Conservation (phyloP, 192 early-diverging fungal genomes). For the Geranomyces michiganensis region DNA sequence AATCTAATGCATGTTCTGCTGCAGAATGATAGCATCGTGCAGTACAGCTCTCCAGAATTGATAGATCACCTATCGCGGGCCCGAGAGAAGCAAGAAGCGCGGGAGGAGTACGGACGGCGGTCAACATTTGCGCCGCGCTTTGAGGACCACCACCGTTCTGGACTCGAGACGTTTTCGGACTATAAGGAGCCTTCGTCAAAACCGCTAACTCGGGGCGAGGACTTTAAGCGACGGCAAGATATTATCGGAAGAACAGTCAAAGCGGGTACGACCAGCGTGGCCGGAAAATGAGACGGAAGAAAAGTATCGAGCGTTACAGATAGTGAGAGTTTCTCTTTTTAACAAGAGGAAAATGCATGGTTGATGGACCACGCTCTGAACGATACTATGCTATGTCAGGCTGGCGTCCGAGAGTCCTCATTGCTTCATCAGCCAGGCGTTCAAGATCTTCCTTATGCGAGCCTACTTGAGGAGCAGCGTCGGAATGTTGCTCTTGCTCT, state of each 20-base stretch:
- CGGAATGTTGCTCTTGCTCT: not conserved
- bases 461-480: not conserved
- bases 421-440: not conserved
- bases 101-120: conserved; percentile 1
- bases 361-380: too few relatives aligned
- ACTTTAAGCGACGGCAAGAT: not conserved
- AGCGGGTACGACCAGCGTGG: not conserved
- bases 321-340: too few relatives aligned
- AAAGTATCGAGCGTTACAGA: too few relatives aligned
- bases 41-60: not conserved
- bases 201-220: conserved; percentile 4
- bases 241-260: conserved; percentile 8
- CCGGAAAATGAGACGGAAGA: conserved; percentile 9
- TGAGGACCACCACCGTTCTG: not conserved
- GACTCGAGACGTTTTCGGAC: conserved; percentile 6
- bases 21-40: conserved; percentile 4
- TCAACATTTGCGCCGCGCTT: not conserved
- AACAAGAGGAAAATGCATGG: too few relatives aligned
- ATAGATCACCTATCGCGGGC: not conserved
- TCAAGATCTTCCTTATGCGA: not conserved
- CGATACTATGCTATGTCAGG: too few relatives aligned
- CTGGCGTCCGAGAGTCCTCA: not conserved
- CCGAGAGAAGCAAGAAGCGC: not conserved
- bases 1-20: not conserved
- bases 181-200: not conserved